phyloP scores from a whole-genome alignment of 495 filamentous ascomycete genomes.

The Penicillium angulare region DNA sequence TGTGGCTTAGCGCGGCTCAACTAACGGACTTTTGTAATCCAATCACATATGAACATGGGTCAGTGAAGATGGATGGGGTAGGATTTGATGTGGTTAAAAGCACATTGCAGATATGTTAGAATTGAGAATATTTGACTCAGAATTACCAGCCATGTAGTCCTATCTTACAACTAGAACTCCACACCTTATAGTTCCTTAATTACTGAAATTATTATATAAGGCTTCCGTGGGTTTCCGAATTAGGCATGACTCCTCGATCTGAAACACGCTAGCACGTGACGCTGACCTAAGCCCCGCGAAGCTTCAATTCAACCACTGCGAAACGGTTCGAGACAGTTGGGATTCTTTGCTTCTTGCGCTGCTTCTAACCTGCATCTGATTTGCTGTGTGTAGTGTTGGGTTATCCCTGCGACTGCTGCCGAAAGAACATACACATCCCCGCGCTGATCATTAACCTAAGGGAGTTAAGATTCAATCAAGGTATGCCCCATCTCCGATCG shows the following conservation, averaged over 20 bases:
- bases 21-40: not conserved
- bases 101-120: no score
- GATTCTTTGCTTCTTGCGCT: conserved; percentile 1
- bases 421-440: not conserved
- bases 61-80: not conserved
- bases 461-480: conserved; percentile 2
- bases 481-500: conserved; percentile 15
- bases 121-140: no score
- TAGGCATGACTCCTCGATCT: conserved; percentile 18
- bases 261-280: conserved; percentile 40
- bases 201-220: no score
- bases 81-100: not conserved
- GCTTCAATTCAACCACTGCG: conserved; percentile 24
- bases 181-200: no score
- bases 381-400: not conserved
- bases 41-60: not conserved
- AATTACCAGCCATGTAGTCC: no score
- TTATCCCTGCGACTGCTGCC: not conserved
- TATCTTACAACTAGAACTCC: no score
- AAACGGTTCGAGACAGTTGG: not conserved
- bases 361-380: not conserved
- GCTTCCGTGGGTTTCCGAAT: conserved; percentile 8
- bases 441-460: conserved; percentile 12
- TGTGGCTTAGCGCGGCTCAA: no score
- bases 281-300: conserved; percentile 19